phyloP scores from a whole-genome alignment of 129 eudicot genomes.

The Dittrichia graveolens region DNA sequence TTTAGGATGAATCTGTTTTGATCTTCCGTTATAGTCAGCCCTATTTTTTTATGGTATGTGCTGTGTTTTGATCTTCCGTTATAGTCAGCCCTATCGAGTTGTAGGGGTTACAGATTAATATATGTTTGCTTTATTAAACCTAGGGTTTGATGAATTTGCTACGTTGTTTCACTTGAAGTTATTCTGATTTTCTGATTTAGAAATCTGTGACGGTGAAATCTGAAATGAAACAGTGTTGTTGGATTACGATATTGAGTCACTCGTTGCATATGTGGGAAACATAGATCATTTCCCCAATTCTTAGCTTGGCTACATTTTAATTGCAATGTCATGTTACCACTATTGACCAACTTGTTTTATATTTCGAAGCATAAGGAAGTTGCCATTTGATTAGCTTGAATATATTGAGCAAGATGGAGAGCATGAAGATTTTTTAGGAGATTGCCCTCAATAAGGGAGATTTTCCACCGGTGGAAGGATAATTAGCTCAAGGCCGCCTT shows the following conservation, averaged over 20 bases:
- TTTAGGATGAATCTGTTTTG: constrained; percentile 22
- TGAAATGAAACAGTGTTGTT: background rate
- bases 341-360: constrained; percentile 9
- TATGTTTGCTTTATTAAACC: constrained; percentile 16
- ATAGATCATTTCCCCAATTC: constrained; percentile 13
- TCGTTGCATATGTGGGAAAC: constrained; percentile 12
- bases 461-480: too few relatives aligned
- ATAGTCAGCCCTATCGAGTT: too few relatives aligned
- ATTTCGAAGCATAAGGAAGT: background rate
- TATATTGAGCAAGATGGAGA: too few relatives aligned
- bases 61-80: too few relatives aligned
- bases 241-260: background rate
- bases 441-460: too few relatives aligned
- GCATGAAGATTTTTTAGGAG: too few relatives aligned
- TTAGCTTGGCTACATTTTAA: background rate
- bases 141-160: background rate
- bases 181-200: background rate
- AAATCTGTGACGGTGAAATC: constrained; percentile 21
- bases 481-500: too few relatives aligned
- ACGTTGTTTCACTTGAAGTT: background rate
- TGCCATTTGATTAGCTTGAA: too few relatives aligned
- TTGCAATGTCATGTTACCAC: constrained; percentile 1
- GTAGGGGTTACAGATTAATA: constrained; percentile 6
- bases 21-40: too few relatives aligned
- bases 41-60: too few relatives aligned